Evolutionary conservation across 2,329 filamentous ascomycete genomes (phyloP).

Genomic region (Penicillium sp.): DNA sequence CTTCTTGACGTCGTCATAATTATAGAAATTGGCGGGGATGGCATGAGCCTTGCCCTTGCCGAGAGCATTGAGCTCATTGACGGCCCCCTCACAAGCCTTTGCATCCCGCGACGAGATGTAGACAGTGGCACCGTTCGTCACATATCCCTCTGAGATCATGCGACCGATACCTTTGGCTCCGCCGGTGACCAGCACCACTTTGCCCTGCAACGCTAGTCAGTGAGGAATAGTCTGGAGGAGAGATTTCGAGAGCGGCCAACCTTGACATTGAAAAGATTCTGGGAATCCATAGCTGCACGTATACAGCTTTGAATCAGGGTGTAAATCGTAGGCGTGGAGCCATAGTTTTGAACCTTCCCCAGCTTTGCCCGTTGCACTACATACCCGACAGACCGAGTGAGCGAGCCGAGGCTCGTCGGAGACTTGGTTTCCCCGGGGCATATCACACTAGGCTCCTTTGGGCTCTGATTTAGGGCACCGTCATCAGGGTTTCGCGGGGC

Average conservation of each 20-base stretch:
- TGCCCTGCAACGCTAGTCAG: constrained; percentile 32
- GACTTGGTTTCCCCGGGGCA: constrained; percentile 11
- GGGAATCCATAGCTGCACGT: constrained; percentile 50
- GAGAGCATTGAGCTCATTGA: constrained; percentile 49
- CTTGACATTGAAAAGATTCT: constrained; percentile 59
- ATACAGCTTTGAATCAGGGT: background rate
- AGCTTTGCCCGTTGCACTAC: constrained; percentile 11
- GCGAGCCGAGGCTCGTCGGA: constrained; percentile 29
- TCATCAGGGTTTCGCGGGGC: constrained; percentile 33
- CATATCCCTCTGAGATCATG: constrained; percentile 55
- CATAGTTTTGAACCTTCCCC: constrained; percentile 11
- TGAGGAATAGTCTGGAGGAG: constrained; percentile 45
- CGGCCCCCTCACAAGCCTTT: constrained; percentile 49
- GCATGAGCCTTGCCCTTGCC: constrained; percentile 53
- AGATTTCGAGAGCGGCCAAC: constrained; percentile 50
- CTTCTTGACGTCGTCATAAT: constrained; percentile 51
- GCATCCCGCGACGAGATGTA: constrained; percentile 56
- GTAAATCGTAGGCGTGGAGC: constrained; percentile 5
- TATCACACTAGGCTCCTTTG: constrained; percentile 19
- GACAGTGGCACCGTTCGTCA: constrained; percentile 53
- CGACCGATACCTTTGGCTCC: constrained; percentile 53
- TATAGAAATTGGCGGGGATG: constrained; percentile 53
- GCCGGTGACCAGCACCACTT: constrained; percentile 52
- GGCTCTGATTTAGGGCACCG: constrained; percentile 26
- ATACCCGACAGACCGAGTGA: constrained; percentile 26